Base-by-base conservation (phyloP, 495 filamentous ascomycete species). In the Astrothelium macrocarpum region DNA sequence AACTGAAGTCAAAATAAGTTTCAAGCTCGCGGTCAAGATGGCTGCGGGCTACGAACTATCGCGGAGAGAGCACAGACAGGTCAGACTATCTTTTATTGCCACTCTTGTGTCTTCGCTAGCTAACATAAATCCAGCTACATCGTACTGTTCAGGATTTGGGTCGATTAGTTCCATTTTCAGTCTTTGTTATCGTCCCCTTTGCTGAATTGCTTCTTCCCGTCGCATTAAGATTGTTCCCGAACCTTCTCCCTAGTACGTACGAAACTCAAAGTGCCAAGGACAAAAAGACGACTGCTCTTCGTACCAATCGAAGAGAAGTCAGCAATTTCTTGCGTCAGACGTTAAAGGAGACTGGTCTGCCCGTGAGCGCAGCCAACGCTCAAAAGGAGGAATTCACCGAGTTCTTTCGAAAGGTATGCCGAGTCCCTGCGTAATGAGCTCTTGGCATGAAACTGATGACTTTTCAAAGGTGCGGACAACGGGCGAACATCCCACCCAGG, bases 361-460 rank as follows among this genome's bases (percentile, higher is more conserved):
- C 94, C 1, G 75, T 99, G 68, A 95, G 85, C 53, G 84, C 86
- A 2, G 86, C 87, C 62, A 96, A 87, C 53, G 89, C 92, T 16
- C 91, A 92, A 70, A 90, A 87, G 69, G 91, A 97, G 66, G 95
- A 97, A 70, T 97, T 99, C 68, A 81, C 90, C n/a, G 87, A 90
- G 64, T 99, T 99, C 76, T 99, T 99, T 85, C 86, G 89, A 71
- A 99, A 99, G 79, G 85, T 96, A 64, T n/a, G n/a, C n/a, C n/a
- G n/a, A n/a, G n/a, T n/a, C n/a, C n/a, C n/a, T n/a, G n/a, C n/a
- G n/a, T n/a, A n/a, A n/a, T n/a, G n/a, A n/a, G n/a, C n/a, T n/a
- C n/a, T n/a, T n/a, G n/a, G n/a, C n/a, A n/a, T n/a, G n/a, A n/a
- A n/a, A n/a, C n/a, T n/a, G n/a, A n/a, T n/a, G n/a, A n/a, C n/a